Evolutionary conservation across 495 filamentous ascomycete species (phyloP).

Genomic region (Aspergillus funiculosus): DNA sequence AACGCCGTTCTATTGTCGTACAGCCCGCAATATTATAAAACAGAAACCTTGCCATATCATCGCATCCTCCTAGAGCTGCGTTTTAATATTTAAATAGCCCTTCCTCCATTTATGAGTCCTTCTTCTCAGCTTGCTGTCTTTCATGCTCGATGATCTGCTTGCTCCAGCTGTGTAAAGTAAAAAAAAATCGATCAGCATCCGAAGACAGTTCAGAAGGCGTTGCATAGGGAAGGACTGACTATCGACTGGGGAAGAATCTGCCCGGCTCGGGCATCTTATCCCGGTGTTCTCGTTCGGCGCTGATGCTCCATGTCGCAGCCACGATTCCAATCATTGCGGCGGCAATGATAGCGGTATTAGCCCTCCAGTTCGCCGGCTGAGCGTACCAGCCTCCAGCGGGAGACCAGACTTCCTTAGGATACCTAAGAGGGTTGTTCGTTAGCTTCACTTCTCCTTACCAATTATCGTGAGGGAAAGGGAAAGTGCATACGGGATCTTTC

Average conservation of each 20-base stretch:
- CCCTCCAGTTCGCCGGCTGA: conserved; percentile 89
- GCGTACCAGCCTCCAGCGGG: conserved; percentile 96
- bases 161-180: conserved; percentile 67
- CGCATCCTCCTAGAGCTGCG: conserved; percentile 19
- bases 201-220: conserved; percentile 7
- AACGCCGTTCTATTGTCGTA: conserved; percentile 46
- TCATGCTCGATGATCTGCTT: conserved; percentile 88
- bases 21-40: conserved; percentile 38
- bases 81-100: conserved; percentile 4
- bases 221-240: conserved; percentile 53
- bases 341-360: conserved; percentile 82
- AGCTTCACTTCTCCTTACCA: conserved; percentile 21
- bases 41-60: conserved; percentile 29
- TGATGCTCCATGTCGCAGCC: conserved; percentile 68
- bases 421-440: conserved; percentile 49
- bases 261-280: conserved; percentile 79
- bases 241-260: conserved; percentile 91
- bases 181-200: conserved; percentile 17
- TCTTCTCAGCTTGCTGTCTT: conserved; percentile 50
- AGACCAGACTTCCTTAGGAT: conserved; percentile 99
- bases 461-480: no score
- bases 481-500: conserved; percentile 77
- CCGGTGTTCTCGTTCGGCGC: conserved; percentile 75
- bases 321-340: conserved; percentile 67
- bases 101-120: conserved; percentile 45